Percentiles rank a stretch among this genome's conserved stretches.
phyloP scores from a whole-genome alignment of 2,329 filamentous ascomycete species.

The Alternaria sp. region DNA sequence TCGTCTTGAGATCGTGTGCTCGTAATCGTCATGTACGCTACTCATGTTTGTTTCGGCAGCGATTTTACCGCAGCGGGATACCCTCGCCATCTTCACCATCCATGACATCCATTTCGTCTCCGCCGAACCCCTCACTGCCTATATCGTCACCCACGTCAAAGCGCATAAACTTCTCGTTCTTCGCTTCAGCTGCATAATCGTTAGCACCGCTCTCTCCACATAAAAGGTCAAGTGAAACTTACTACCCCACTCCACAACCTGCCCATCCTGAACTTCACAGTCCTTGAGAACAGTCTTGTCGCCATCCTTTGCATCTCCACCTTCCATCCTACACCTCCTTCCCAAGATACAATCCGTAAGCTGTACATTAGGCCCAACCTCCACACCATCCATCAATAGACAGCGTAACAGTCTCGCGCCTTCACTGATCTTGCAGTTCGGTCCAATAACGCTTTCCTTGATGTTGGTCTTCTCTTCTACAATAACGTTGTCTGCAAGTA shows the following conservation, averaged over 20 bases:
- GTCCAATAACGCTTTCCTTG: constrained; percentile 89
- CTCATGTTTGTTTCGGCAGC: neutral
- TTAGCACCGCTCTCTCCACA: constrained; percentile 1
- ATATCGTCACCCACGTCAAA: constrained; percentile 54
- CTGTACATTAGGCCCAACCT: constrained; percentile 83
- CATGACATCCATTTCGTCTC: constrained; percentile 20
- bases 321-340: constrained; percentile 81
- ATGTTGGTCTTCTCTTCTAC: constrained; percentile 91
- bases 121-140: constrained; percentile 44
- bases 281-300: constrained; percentile 73
- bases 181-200: constrained; percentile 57
- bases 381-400: constrained; percentile 89
- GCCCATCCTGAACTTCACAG: constrained; percentile 89
- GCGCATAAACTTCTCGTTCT: constrained; percentile 70
- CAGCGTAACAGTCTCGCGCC: constrained; percentile 90
- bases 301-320: constrained; percentile 65
- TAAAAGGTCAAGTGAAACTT: constrained; percentile 26
- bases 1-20: neutral
- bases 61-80: neutral
- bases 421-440: constrained; percentile 84
- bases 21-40: neutral
- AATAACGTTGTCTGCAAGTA: constrained; percentile 88
- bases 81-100: constrained; percentile 19
- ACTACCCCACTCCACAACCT: constrained; percentile 81
- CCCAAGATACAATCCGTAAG: constrained; percentile 90